Base-by-base conservation (phyloP, 331 rosid genomes). In the Prunus yedoensis region DNA sequence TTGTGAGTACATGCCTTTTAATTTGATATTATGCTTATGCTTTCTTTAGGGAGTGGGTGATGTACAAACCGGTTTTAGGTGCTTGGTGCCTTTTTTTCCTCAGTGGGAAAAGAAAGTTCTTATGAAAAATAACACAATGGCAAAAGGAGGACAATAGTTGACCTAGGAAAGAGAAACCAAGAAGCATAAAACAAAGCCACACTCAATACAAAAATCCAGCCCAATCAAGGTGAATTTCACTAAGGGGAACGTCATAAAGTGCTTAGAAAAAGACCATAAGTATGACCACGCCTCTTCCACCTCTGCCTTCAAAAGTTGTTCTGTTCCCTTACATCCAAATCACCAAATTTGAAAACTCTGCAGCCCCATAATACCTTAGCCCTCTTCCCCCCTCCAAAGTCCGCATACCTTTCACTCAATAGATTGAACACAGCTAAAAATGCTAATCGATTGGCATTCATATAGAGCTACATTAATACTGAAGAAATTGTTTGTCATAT, bases 1-100 rank as follows among this genome's bases (percentile, higher is more conserved):
- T 84, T 94, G 99, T 94, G 84, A 94, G 99, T 92, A 82, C 56
- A 71, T 61, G 15, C 45, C 62, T 57, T 16, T 72, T 35, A 50
- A 10, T 64, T 77, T 62, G 21, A 51, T 46, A 35, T 11, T 25
- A 57, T 66, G 73, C 70, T 64, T 58, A 38, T 67, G 54, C 30
- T 62, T 68, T 60, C 73, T 16, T 50, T 78, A n/a, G 57, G 66
- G 52, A 9, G 63, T 72, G n/a, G 54, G 43, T 51, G 25, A 70
- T 50, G 63, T n/a, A 3, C 27, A 50, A 3, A 28, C 17, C 46
- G 3, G 46, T 32, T 30, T 32, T n/a, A 15, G n/a, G 14, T 20
- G 74, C 21, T 53, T 9, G 2, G 47, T 53, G 5, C 63, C 12
- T 58, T 27, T 13, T 60, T 60, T 60, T 60, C 25, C 1, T 60